Percentiles rank a stretch among this genome's conserved stretches.
phyloP scores from a whole-genome alignment of 176 grass and related monocot species.

The Zoysia japonica region DNA sequence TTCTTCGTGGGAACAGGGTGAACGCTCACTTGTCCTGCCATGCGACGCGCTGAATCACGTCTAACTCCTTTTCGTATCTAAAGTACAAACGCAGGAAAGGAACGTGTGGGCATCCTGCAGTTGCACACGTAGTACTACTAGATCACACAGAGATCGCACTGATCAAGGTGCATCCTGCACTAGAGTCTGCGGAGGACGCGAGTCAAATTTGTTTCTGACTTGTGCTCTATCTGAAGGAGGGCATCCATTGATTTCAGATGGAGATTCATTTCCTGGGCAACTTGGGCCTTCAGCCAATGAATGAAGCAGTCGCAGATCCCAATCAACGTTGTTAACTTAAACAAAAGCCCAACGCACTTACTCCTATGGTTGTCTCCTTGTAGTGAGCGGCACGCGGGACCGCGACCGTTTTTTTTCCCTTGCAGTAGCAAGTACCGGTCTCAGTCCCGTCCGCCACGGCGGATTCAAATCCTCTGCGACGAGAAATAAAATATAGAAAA shows the following conservation, averaged over 20 bases:
- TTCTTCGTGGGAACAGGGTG: no score
- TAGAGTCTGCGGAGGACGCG: neutral
- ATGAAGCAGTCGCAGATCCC: neutral
- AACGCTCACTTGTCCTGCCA: no score
- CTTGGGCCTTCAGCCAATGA: neutral
- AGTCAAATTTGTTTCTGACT: neutral
- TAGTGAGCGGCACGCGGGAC: constrained; percentile 7
- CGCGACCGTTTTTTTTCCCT: neutral
- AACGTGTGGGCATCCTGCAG: no score
- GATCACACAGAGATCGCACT: neutral
- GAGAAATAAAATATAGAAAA: no score
- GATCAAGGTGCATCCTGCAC: neutral
- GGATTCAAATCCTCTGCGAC: no score
- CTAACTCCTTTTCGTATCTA: no score
- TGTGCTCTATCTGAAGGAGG: neutral
- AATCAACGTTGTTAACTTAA: neutral
- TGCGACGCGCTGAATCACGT: no score
- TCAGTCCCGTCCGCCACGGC: constrained; percentile 21
- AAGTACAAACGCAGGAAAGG: no score
- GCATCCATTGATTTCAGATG: neutral
- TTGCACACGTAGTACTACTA: neutral
- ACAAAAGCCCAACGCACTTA: neutral
- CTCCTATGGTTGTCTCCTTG: neutral
- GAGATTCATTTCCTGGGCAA: neutral
- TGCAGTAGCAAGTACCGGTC: neutral